A percentile compares a stretch with the other conserved stretches of the same genome.
phyloP scores from a whole-genome alignment of 2,329 filamentous ascomycete genomes.

The Verticillium nonalfalfae region DNA sequence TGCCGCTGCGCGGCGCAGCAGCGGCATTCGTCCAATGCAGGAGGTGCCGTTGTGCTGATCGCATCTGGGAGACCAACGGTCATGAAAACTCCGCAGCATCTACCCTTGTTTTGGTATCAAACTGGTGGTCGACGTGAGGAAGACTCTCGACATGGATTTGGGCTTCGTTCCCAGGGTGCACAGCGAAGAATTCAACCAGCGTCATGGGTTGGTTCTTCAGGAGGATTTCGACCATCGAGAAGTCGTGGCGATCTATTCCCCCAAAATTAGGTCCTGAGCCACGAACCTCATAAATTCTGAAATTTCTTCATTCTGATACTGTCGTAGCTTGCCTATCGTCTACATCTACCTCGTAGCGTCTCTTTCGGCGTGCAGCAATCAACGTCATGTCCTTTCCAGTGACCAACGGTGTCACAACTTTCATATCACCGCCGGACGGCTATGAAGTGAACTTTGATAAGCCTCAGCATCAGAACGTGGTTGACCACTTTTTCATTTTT shows the following conservation, averaged over 20 bases:
- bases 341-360: background rate
- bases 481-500: constrained; percentile 17
- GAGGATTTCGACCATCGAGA: background rate
- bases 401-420: constrained; percentile 16
- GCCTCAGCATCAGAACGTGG: constrained; percentile 17
- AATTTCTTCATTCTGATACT: background rate
- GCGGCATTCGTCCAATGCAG: background rate
- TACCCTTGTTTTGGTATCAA: background rate
- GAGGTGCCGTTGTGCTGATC: background rate
- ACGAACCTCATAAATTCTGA: background rate
- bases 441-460: constrained; percentile 26
- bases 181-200: background rate
- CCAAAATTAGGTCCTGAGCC: background rate
- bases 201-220: background rate
- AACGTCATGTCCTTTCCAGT: constrained; percentile 10
- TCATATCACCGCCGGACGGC: constrained; percentile 18
- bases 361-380: background rate
- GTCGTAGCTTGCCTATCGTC: background rate
- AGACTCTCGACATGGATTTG: background rate
- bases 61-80: background rate
- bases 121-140: background rate
- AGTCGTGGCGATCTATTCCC: background rate
- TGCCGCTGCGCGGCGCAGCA: background rate
- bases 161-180: background rate
- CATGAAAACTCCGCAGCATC: background rate